Base-by-base conservation (phyloP, 2,329 filamentous ascomycete genomes). In the Amauroascus verrucosus region DNA sequence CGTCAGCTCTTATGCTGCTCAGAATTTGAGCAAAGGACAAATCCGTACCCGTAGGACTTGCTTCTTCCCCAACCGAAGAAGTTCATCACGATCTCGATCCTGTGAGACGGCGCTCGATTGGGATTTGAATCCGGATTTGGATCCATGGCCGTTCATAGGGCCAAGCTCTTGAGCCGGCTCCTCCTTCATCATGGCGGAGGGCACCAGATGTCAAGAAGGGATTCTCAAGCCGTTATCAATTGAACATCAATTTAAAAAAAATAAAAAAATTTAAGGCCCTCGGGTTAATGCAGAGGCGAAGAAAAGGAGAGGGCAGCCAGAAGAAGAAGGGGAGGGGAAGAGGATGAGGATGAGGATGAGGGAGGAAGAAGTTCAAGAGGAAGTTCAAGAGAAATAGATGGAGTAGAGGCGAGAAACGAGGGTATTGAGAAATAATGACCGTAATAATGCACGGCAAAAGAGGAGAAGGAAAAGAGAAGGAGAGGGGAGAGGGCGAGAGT, bases 61-160 rank as follows among this genome's bases (percentile, higher is more conserved):
- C 57, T 71, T 72, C 62, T 72, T 72, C 48, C 70, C 70, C 8
- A 72, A 63, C 16, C 68, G 57, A 16, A 67, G 67, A 33, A 73
- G 61, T n/a, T 63, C 63, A 52, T 63, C 65, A 38, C 58, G 61
- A 55, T 72, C 70, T 35, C 50, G 45, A 37, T 58, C 57, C 16
- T 54, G 48, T 8, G 56, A 53, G 24, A 48, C 14, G n/a, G 43
- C 24, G 20, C 16, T 48, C 6, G 43, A 22, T 30, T 48, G 22
- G 24, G 43, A n/a, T 48, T 24, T 52, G 30, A 46, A 18, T 16
- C 32, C 50, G 8, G 22, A 28, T 52, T 52, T 52, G 41, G 40
- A 6, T 46, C 41, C 41, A 52, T 52, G 16, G 50, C 41, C 50
- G 13, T 52, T 30, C 30, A 52, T 46, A 18, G 50, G 46, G 20